phyloP scores from a whole-genome alignment of 495 filamentous ascomycete species.

The Friedmanniomyces endolithicus region DNA sequence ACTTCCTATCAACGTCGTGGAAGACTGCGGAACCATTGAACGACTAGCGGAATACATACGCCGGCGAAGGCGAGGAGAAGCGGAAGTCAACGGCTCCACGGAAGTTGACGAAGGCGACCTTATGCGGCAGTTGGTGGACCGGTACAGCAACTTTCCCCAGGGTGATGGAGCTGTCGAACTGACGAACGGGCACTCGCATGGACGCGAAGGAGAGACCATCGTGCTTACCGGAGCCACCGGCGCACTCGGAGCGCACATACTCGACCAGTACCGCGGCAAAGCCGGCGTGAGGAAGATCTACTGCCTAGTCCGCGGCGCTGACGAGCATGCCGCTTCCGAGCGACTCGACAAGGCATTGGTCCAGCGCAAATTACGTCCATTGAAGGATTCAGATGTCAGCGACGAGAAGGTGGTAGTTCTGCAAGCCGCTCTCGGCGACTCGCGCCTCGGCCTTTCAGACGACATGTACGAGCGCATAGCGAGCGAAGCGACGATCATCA shows the following conservation, averaged over 20 bases:
- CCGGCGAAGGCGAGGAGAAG: constrained; percentile 12
- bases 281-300: constrained; percentile 34
- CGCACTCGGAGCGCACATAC: constrained; percentile 45
- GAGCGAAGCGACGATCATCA: constrained; percentile 36
- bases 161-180: neutral
- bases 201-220: constrained; percentile 9
- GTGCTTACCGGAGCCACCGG: constrained; percentile 52
- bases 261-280: constrained; percentile 33
- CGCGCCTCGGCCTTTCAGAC: constrained; percentile 35
- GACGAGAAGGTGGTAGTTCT: constrained; percentile 34
- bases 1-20: constrained; percentile 35
- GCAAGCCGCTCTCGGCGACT: constrained; percentile 30
- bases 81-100: neutral
- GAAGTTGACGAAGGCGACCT: constrained; percentile 12
- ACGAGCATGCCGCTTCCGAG: constrained; percentile 33
- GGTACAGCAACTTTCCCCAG: constrained; percentile 27
- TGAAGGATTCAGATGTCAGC: neutral
- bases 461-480: constrained; percentile 31
- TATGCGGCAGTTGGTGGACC: constrained; percentile 29
- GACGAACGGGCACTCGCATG: constrained; percentile 1
- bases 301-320: constrained; percentile 45
- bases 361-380: constrained; percentile 14
- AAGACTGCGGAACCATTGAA: constrained; percentile 38
- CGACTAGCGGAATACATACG: constrained; percentile 20
- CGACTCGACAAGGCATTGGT: constrained; percentile 40